Base-by-base conservation (phyloP, 2,329 filamentous ascomycete genomes). In the Verticillium isaacii region DNA sequence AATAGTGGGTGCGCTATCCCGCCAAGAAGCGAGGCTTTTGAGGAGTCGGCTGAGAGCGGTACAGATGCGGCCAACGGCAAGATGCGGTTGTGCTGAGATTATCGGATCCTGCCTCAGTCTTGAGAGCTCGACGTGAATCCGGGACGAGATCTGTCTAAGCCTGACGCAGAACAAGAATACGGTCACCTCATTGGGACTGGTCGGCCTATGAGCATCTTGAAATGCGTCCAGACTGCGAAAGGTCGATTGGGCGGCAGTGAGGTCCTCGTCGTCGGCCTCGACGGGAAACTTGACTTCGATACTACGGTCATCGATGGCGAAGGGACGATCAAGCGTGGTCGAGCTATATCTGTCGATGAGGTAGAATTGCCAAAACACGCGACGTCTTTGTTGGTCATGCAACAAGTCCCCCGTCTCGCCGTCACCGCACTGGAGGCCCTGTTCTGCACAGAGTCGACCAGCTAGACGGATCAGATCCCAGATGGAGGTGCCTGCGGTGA, bases 291-390 rank as follows among this genome's bases (percentile, higher is more conserved):
- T 65, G 8, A 77, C 68, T 2, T 69, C 65, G 32, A 80, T 78
- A 23, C 77, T 74, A 19, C 67, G 62, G 59, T 80, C 78, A 1
- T 71, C 66, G 6, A 80, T 76, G 0, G 77, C 74, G 61, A 77
- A 78, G 0, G 77, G 77, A 2, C 78, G 73, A 37, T 72, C 74
- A 0, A 80, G 67, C 1, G 75, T 76, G 0, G 72, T 73, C 1
- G 78, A 80, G 62, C 74, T 79, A 54, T 80, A 79, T 19, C 77
- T 68, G 61, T 79, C 77, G 15, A 79, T 73, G n/a, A 78, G 70
- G 59, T 80, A 80, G 64, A 74, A 77, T 45, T 77, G 71, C 78
- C 78, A 80, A 63, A 80, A 81, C 0, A 80, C 72, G 1, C 77
- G 68, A 1, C 76, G 71, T 37, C 68, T 70, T 15, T 75, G 68